phyloP scores from a whole-genome alignment of 1,284 basidiomycete species.

The Ganoderma lucidum region DNA sequence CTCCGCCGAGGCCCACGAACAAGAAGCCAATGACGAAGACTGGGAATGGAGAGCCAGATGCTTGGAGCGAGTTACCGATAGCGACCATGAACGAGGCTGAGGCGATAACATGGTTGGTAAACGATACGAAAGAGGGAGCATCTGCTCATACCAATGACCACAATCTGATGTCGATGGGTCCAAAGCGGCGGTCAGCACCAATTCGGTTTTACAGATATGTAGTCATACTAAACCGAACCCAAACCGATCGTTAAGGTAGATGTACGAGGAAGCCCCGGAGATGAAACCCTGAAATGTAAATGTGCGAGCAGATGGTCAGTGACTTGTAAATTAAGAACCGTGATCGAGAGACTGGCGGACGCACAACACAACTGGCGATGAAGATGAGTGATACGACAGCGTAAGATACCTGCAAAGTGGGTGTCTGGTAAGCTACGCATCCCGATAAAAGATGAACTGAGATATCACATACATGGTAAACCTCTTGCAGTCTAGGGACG shows the following conservation, averaged over 20 bases:
- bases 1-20: constrained; percentile 69
- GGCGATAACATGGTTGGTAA: background rate
- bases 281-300: constrained; percentile 51
- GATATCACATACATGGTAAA: constrained; percentile 52
- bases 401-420: constrained; percentile 46
- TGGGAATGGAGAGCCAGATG: constrained; percentile 70
- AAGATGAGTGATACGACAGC: constrained; percentile 63
- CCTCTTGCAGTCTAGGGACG: constrained; percentile 60
- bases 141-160: constrained; percentile 35
- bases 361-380: constrained; percentile 59
- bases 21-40: constrained; percentile 62
- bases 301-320: background rate
- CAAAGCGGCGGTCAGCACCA: background rate
- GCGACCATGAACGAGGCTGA: constrained; percentile 40
- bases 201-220: too few relatives aligned
- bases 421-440: background rate
- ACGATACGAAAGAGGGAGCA: background rate
- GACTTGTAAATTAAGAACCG: background rate
- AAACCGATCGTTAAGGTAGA: constrained; percentile 57
- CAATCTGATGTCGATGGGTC: constrained; percentile 29
- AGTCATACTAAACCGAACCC: constrained; percentile 62
- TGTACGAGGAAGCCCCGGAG: constrained; percentile 53
- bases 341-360: constrained; percentile 9
- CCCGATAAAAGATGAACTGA: background rate
- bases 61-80: constrained; percentile 60